Conservation (phyloP, 164 flowering plant genomes). For the Amborella trichopoda region DNA sequence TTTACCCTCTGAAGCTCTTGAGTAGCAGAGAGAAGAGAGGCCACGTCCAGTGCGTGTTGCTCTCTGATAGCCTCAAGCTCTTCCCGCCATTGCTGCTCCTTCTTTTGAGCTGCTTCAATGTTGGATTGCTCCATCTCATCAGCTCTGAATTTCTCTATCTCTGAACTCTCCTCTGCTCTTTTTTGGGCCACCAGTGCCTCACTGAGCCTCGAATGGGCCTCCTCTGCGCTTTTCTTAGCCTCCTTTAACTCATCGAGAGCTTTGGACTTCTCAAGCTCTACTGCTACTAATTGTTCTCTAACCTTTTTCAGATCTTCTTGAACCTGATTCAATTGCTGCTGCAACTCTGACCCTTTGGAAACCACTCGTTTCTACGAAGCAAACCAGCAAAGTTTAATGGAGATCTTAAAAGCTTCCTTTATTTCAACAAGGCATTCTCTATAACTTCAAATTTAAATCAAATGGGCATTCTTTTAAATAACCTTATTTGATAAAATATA, state of each 20-base stretch:
- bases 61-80: slow-evolving; percentile 56
- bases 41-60: slow-evolving; percentile 68
- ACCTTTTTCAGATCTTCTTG: slow-evolving; percentile 81
- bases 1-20: slow-evolving; percentile 60
- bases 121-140: slow-evolving; percentile 78
- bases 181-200: slow-evolving; percentile 82
- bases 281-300: slow-evolving; percentile 41
- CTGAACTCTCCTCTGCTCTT: slow-evolving; percentile 72
- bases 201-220: slow-evolving; percentile 64
- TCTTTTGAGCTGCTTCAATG: slow-evolving; percentile 67
- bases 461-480: no score
- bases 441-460: no score
- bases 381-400: not conserved
- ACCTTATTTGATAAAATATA: no score
- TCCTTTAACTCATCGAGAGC: slow-evolving; percentile 63
- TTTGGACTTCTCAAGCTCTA: slow-evolving; percentile 59
- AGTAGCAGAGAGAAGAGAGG: slow-evolving; percentile 54
- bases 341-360: slow-evolving; percentile 54
- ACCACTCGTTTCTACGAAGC: slow-evolving; percentile 38
- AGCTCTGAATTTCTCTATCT: slow-evolving; percentile 88
- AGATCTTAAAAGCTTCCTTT: no score
- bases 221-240: slow-evolving; percentile 53
- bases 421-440: no score
- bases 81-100: slow-evolving; percentile 68
- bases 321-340: slow-evolving; percentile 40